Base-by-base conservation (phyloP, 768 basidiomycete species). In the Tricholoma furcatifolium region DNA sequence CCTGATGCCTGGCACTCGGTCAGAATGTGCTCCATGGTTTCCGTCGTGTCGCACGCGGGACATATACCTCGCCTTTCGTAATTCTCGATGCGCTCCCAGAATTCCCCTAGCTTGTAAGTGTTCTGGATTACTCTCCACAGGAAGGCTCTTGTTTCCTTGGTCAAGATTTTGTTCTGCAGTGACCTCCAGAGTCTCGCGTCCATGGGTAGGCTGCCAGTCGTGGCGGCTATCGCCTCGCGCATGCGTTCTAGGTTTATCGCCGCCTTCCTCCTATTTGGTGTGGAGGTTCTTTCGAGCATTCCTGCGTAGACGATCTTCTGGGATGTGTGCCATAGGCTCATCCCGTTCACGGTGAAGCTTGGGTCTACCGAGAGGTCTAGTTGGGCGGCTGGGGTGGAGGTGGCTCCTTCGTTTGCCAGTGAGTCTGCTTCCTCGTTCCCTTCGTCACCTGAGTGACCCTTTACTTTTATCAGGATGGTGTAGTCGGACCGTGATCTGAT, bases 21-120 rank as follows among this genome's bases (percentile, higher is more conserved):
- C 0, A 72, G 58, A 15, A 68, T 67, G 41, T 73, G 69, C 15
- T 65, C 64, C 50, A 71, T 61, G 4, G 60, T 38, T 52, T 70
- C 70, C 2, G 7, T 44, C 1, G 23, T 47, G 0, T 34, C 17
- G 53, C 69, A 70, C 3, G 40, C 11, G 0, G 23, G 10, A 44
- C 69, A 70, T 1, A 0, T 12, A 3, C 36, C 52, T 44, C 54
- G 20, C 4, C 51, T 17, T 39, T 59, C 55, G 17, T 34, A 57
- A 10, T 34, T 54, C 6, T 47, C 50, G 10, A 65, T 61, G 0
- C 53, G 38, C 1, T 45, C 10, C 71, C 70, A 73, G 57, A 57
- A 67, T 7, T 47, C 24, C 0, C 70, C 67, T 0, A 61, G 30
- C 20, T 55, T 57, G 41, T 62, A 61, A 0, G 62, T 47, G 9